Conservation (phyloP, 192 early-diverging fungal genomes). For the Backusella psychrophila region DNA sequence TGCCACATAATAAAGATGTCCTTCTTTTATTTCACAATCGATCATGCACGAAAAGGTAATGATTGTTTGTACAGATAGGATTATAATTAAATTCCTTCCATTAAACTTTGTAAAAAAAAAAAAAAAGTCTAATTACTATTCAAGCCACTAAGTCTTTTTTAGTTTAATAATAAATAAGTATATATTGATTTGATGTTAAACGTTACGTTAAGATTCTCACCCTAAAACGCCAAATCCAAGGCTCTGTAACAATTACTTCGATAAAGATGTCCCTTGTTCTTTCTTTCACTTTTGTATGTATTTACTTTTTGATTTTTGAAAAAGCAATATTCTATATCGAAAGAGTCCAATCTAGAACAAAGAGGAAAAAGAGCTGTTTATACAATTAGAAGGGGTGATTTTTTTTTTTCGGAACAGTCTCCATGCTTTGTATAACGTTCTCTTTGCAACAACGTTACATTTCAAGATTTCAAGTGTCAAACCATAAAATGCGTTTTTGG, state of each 20-base stretch:
- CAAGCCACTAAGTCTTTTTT: background rate
- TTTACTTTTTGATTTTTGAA: background rate
- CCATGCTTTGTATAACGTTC: background rate
- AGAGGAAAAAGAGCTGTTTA: background rate
- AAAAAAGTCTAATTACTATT: background rate
- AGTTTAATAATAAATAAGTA: background rate
- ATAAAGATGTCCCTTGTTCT: background rate
- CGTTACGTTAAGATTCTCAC: background rate
- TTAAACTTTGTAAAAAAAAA: background rate
- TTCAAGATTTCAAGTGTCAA: background rate
- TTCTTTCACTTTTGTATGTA: background rate
- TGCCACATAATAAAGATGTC: background rate
- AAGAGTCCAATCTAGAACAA: background rate
- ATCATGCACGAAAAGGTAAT: background rate
- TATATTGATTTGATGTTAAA: background rate
- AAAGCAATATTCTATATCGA: background rate
- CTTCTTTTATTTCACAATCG: background rate
- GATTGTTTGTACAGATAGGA: background rate
- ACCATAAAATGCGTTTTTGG: background rate
- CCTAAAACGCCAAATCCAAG: background rate
- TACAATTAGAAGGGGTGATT: background rate
- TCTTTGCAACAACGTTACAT: background rate
- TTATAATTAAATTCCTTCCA: background rate
- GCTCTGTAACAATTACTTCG: background rate
- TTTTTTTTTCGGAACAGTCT: background rate